Conservation (phyloP, 495 filamentous ascomycete species). For the Annulohypoxylon stygium region DNA sequence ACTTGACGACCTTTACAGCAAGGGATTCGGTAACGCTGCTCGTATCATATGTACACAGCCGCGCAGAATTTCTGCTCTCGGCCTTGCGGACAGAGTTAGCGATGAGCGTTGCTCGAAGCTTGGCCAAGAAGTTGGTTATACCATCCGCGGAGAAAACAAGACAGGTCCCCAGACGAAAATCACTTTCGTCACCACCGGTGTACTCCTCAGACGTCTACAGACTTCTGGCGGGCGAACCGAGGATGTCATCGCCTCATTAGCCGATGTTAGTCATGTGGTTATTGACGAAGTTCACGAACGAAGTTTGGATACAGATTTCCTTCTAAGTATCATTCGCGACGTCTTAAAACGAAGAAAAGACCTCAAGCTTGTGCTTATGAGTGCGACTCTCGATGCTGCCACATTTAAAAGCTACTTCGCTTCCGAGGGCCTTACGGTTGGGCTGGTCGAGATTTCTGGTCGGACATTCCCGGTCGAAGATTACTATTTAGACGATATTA, state of each 20-base stretch:
- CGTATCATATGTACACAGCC: slow-evolving; percentile 98
- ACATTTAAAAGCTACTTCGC: slow-evolving; percentile 90
- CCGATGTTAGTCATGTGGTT: slow-evolving; percentile 93
- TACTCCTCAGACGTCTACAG: slow-evolving; percentile 89
- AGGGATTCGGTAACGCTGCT: slow-evolving; percentile 77
- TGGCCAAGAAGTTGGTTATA: slow-evolving; percentile 91
- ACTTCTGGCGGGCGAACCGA: slow-evolving; percentile 82
- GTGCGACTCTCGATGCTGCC: slow-evolving; percentile 91
- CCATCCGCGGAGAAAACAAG: slow-evolving; percentile 93
- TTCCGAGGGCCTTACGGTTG: slow-evolving; percentile 72
- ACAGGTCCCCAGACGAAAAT: slow-evolving; percentile 77
- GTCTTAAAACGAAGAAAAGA: slow-evolving; percentile 82
- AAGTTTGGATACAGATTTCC: slow-evolving; percentile 94
- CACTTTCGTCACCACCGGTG: slow-evolving; percentile 96
- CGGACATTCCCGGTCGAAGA: slow-evolving; percentile 92
- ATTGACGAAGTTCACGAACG: slow-evolving; percentile 98
- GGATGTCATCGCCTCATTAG: slow-evolving; percentile 81
- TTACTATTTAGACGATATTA: slow-evolving; percentile 89
- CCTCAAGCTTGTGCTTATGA: slow-evolving; percentile 96
- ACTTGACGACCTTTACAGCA: slow-evolving; percentile 88
- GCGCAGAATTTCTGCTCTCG: slow-evolving; percentile 91
- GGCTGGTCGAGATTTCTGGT: slow-evolving; percentile 85
- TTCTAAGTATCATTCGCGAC: slow-evolving; percentile 88
- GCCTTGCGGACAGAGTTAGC: slow-evolving; percentile 92
- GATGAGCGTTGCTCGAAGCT: slow-evolving; percentile 87